Base-by-base conservation (phyloP, 192 early-diverging fungal genomes). In the Spizellomyces sp. region DNA sequence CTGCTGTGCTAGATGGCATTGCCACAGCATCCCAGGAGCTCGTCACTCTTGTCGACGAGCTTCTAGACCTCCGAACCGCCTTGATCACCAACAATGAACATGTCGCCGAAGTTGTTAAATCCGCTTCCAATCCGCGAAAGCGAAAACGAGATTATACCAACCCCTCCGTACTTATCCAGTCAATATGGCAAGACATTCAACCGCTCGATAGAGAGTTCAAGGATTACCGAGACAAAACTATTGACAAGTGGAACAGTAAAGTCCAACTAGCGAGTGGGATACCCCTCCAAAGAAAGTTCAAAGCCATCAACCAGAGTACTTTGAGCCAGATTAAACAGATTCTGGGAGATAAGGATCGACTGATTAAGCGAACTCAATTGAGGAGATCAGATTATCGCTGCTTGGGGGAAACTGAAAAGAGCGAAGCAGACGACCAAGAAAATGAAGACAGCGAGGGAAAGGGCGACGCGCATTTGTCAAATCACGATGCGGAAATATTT, bases 211-310 rank as follows among this genome's bases (percentile, higher is more conserved):
- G 81, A 19, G 52, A 62, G 22, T 95, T 95, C 74, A 77, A 77
- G n/a, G 81, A 89, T 6, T 99, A 83, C 80, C 92, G 93, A n/a
- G 83, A 94, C 71, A 75, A 81, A 65, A 94, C 93, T 9, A 83
- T 99, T 22, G 96, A 98, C 48, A 98, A 95, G 70, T 99, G 96
- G 96, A 89, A 88, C 73, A 88, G 86, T 78, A 96, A 95, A 73
- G 90, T 94, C 1, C 73, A 73, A 42, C 81, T 89, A 9, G 83
- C 93, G 5, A 85, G 87, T 6, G 88, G 86, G 41, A 81, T 90
- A 9, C 81, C 89, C 0, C 78, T 90, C 46, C 83, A 88, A 74
- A 99, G 96, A 69, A 96, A 96, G 74, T 96, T 99, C 85, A 98
- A 96, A 75, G 93, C 93, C 0, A 90, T 99, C 73, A 94, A 99